A percentile compares a stretch with the other conserved stretches of the same genome.
phyloP scores from a whole-genome alignment of 257 asterid genomes.

The Gynochthodes officinalis region DNA sequence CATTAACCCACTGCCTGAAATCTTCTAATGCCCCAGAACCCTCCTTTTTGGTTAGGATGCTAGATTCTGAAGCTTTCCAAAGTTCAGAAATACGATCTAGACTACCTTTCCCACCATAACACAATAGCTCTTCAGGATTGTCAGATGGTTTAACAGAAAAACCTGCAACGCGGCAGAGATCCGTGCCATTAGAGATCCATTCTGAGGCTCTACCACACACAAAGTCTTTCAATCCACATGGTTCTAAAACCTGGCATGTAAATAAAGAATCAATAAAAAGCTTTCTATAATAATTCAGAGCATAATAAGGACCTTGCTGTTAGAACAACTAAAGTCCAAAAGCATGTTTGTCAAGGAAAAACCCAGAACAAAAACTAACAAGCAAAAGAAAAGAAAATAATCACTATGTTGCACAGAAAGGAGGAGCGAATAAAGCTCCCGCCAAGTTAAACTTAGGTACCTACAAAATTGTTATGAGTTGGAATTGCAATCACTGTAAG shows the following conservation, averaged over 20 bases:
- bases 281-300: neutral
- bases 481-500: neutral
- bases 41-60: constrained; percentile 33
- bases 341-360: neutral
- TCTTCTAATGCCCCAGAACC: constrained; percentile 34
- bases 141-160: constrained; percentile 62
- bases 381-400: neutral
- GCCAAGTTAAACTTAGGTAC: neutral
- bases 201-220: constrained; percentile 96
- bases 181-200: constrained; percentile 98
- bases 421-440: neutral
- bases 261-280: neutral
- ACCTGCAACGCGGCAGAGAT: constrained; percentile 88
- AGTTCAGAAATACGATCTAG: constrained; percentile 60
- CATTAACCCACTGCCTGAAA: constrained; percentile 61
- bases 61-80: constrained; percentile 57
- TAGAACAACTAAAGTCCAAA: neutral
- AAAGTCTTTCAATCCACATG: constrained; percentile 81
- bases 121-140: constrained; percentile 52
- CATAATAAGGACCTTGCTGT: neutral
- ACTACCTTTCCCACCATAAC: constrained; percentile 90
- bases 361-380: neutral
- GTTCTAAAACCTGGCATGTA: constrained; percentile 76
- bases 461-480: neutral
- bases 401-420: neutral